Evolutionary conservation across 148 eudicot genomes (phyloP).

Genomic region (Fagopyrum esculentum): DNA sequence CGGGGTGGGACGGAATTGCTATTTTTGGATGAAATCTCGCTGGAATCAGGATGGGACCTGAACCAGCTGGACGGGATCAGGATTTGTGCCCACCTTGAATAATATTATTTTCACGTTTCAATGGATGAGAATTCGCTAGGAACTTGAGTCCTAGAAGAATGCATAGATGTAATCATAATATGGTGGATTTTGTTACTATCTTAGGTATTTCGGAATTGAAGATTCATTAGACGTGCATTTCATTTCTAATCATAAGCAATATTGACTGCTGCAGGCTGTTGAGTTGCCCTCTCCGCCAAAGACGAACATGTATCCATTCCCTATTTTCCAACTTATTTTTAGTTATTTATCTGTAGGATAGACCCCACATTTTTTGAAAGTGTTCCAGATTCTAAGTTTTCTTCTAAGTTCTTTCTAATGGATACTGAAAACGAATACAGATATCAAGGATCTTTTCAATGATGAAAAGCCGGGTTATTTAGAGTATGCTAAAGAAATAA

Average conservation of each 20-base stretch:
- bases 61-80: too few species aligned
- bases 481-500: slow-evolving; percentile 71
- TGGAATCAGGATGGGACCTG: too few species aligned
- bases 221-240: background rate
- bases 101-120: background rate
- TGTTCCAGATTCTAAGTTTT: background rate
- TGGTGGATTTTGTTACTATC: background rate
- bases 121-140: background rate
- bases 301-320: slow-evolving; percentile 59
- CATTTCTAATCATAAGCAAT: background rate
- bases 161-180: background rate
- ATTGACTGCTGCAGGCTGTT: slow-evolving; percentile 55
- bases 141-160: background rate
- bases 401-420: background rate
- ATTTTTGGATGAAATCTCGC: too few species aligned
- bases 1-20: too few species aligned
- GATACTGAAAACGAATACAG: slow-evolving; percentile 29
- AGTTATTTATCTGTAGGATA: background rate
- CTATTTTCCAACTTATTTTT: background rate
- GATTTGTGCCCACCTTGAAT: too few species aligned
- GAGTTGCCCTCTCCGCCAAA: slow-evolving; percentile 64
- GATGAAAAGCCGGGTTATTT: slow-evolving; percentile 62
- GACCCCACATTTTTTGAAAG: background rate
- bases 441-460: slow-evolving; percentile 59
- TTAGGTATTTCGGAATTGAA: background rate